phyloP scores from a whole-genome alignment of 768 basidiomycete genomes.

The Leccinum obscurum region DNA sequence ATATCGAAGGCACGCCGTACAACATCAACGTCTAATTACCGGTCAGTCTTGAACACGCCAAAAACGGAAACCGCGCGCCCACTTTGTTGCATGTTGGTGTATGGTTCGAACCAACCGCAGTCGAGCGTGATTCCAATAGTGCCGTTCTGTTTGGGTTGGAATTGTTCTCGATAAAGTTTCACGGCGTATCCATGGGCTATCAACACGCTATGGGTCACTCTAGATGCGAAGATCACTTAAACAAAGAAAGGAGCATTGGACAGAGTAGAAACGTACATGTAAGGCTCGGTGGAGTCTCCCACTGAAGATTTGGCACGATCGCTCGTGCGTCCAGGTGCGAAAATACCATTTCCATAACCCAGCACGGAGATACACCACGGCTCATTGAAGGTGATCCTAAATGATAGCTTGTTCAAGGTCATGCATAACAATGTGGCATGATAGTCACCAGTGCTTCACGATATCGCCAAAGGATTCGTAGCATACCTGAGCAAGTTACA shows the following conservation, averaged over 20 bases:
- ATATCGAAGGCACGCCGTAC: conserved; percentile 75
- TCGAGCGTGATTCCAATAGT: conserved; percentile 80
- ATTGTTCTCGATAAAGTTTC: conserved; percentile 67
- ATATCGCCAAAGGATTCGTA: conserved; percentile 78
- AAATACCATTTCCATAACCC: conserved; percentile 71
- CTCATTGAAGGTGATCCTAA: conserved; percentile 78
- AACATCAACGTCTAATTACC: conserved; percentile 55
- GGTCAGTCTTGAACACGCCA: background rate
- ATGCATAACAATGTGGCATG: background rate
- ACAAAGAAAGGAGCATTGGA: background rate
- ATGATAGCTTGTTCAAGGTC: conserved; percentile 19
- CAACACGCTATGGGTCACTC: conserved; percentile 69
- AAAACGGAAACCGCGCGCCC: background rate
- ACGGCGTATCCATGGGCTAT: conserved; percentile 71
- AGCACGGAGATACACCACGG: conserved; percentile 73
- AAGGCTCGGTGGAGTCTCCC: conserved; percentile 69
- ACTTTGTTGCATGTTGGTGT: conserved; percentile 71
- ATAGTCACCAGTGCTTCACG: conserved; percentile 68
- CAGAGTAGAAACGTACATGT: conserved; percentile 54
- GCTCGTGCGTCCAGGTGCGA: conserved; percentile 72
- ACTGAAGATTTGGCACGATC: conserved; percentile 61
- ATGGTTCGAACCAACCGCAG: conserved; percentile 75
- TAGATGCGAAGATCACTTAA: conserved; percentile 26
- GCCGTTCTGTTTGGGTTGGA: conserved; percentile 63
- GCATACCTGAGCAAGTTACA: conserved; percentile 49